phyloP scores from a whole-genome alignment of 257 asterid species.

The Ligustrum vulgare region DNA sequence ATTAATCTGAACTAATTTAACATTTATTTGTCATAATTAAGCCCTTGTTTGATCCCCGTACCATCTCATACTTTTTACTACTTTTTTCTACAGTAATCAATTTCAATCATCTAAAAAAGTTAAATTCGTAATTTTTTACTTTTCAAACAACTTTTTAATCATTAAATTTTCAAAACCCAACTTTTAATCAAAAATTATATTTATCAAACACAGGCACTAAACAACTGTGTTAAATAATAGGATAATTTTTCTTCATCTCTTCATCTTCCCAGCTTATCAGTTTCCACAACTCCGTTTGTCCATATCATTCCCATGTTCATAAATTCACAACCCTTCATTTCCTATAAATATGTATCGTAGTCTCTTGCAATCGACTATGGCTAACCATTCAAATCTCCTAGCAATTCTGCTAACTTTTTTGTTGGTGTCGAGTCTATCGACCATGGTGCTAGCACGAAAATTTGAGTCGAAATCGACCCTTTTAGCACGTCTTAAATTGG shows the following conservation, averaged over 20 bases:
- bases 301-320: conserved; percentile 19
- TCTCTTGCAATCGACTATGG: conserved; percentile 24
- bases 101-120: no score
- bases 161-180: no score
- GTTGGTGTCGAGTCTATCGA: conserved; percentile 12
- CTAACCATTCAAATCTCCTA: conserved; percentile 25
- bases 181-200: no score
- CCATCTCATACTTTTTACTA: no score
- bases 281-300: conserved; percentile 15
- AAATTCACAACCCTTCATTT: conserved; percentile 5
- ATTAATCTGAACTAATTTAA: no score
- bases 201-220: no score
- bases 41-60: no score
- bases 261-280: conserved; percentile 11
- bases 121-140: no score
- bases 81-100: no score
- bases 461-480: conserved; percentile 28
- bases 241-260: not conserved
- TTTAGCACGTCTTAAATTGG: conserved; percentile 31
- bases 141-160: no score
- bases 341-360: conserved; percentile 21
- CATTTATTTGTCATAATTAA: no score
- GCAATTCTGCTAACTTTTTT: conserved; percentile 10
- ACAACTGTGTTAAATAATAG: not conserved
- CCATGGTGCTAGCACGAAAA: conserved; percentile 25